Evolutionary conservation across 2,329 filamentous ascomycete species (phyloP).

Genomic region (Chrysoporthe deuterocubensis): DNA sequence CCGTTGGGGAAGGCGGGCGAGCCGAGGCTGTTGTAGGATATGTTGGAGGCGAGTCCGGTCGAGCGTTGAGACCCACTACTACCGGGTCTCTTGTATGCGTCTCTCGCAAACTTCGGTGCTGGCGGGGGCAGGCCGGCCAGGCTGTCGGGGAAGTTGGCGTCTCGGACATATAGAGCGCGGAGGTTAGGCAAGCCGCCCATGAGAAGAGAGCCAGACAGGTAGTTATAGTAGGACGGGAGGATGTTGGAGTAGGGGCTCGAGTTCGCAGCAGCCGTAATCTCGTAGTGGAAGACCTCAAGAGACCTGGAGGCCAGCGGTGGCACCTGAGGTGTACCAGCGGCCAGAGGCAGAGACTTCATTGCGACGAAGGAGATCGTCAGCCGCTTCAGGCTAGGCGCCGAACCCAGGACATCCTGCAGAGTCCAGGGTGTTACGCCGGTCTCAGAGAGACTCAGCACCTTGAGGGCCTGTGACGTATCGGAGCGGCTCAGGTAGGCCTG

Average conservation of each 20-base stretch:
- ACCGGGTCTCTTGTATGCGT: constrained; percentile 39
- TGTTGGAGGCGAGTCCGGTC: constrained; percentile 28
- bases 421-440: constrained; percentile 70
- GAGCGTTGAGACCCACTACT: constrained; percentile 39
- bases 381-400: constrained; percentile 61
- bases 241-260: constrained; percentile 61
- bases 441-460: constrained; percentile 69
- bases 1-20: constrained; percentile 31
- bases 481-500: constrained; percentile 67
- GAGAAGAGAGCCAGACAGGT: constrained; percentile 82
- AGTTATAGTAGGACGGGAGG: constrained; percentile 75
- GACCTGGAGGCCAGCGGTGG: constrained; percentile 70
- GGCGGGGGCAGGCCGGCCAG: constrained; percentile 73
- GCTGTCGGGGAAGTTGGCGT: constrained; percentile 79
- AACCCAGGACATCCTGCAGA: constrained; percentile 64
- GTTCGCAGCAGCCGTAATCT: constrained; percentile 68
- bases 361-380: constrained; percentile 59
- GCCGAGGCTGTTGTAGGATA: constrained; percentile 29
- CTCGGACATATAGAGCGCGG: constrained; percentile 80
- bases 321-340: constrained; percentile 47
- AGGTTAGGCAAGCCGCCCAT: constrained; percentile 75
- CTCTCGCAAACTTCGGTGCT: constrained; percentile 46
- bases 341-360: constrained; percentile 53
- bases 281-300: constrained; percentile 77
- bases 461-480: constrained; percentile 63